Evolutionary conservation across 2,329 filamentous ascomycete species (phyloP), one percentile per base, ranked within the genome.

Genomic region (Verticillium isaacii): DNA sequence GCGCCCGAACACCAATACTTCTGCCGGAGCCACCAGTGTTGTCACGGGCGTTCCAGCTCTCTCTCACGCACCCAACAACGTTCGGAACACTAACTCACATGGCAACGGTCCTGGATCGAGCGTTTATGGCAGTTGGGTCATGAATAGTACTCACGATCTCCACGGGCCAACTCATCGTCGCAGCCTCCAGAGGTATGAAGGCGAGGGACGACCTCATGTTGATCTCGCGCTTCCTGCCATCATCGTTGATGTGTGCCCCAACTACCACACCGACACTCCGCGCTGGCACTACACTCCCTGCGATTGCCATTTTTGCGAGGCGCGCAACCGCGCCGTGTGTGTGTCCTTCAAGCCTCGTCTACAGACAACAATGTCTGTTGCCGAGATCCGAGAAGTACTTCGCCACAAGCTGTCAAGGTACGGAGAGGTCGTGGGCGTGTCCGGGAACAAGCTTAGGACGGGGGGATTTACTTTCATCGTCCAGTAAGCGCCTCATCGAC

Each of bases 131-230:
- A n/a, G 45, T 12, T 50, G 45, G 45, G 11, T 23, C 45, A 23
- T 11, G 45, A n/a, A 50, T 50, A 39, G 32, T 3, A 32, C 37
- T 32, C 25, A 45, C 19, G 58, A 29, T 7, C 58, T 59, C n/a
- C 58, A 59, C 41, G 58, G 58, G 5, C 58, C 58, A 3, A 59
- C 32, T 32, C 50, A 59, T 14, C 41, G 58, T 32, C 45, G 29
- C 57, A 34, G 41, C 41, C 32, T 29, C 14, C 41, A 17, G 11
- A 52, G 29, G 7, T 32, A 59, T 25, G n/a, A 54, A 19, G 19
- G 17, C 32, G 14, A 11, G 14, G 54, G 54, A 32, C 29, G 29
- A 2, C 19, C 8, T 3, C 29, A 25, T 45, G 32, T 6, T 17
- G 36, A 17, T n/a, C 36, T 29, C 41, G 52, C n/a, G 41, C 3